phyloP scores from a whole-genome alignment of 305 asterid genomes.

The Fraxinus platypoda region DNA sequence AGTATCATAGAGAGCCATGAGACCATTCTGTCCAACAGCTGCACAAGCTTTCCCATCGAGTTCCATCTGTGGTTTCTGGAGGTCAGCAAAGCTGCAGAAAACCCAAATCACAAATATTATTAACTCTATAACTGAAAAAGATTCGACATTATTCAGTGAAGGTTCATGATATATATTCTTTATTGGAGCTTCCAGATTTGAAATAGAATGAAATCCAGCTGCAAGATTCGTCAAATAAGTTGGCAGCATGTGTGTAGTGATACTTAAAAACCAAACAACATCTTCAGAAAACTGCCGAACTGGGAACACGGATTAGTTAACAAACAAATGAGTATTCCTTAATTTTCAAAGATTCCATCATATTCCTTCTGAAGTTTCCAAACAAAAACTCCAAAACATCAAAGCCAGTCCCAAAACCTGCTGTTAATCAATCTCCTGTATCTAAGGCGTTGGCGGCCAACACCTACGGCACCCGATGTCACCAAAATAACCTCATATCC shows the following conservation, averaged over 20 bases:
- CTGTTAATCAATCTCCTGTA: slow-evolving; percentile 72
- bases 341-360: neutral
- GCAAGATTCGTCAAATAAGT: neutral
- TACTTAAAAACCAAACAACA: neutral
- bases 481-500: slow-evolving; percentile 93
- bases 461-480: slow-evolving; percentile 95
- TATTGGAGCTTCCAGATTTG: neutral
- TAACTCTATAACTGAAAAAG: neutral
- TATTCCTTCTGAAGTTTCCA: slow-evolving; percentile 6
- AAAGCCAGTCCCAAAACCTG: slow-evolving; percentile 49
- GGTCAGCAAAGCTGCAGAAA: slow-evolving; percentile 79
- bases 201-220: neutral
- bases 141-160: neutral
- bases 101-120: neutral
- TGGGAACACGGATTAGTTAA: neutral
- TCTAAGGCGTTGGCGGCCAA: slow-evolving; percentile 88
- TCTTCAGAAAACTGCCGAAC: neutral
- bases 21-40: slow-evolving; percentile 97
- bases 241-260: neutral
- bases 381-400: neutral
- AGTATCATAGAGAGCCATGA: slow-evolving; percentile 90
- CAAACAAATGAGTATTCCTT: neutral
- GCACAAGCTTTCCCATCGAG: slow-evolving; percentile 99
- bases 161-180: neutral
- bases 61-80: slow-evolving; percentile 90